phyloP scores from a whole-genome alignment of 331 rosid genomes.

The Pyrus hybrid region DNA sequence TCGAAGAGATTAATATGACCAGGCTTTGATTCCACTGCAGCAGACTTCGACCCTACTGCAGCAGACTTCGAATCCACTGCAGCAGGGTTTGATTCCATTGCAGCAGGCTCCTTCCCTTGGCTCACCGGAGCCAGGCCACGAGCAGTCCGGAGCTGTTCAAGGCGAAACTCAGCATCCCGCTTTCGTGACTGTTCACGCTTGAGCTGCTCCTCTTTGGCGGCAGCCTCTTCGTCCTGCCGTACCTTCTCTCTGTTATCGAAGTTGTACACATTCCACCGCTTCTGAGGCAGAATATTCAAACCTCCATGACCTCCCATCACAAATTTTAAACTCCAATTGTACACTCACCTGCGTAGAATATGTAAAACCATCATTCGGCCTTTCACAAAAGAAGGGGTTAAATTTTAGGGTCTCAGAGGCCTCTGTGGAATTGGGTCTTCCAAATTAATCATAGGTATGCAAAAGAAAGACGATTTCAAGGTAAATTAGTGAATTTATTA shows the following conservation, averaged over 20 bases:
- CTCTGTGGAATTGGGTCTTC: neutral
- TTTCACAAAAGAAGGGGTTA: too few species aligned
- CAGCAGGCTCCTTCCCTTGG: conserved; percentile 8
- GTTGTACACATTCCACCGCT: conserved; percentile 93
- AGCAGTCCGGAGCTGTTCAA: conserved; percentile 63
- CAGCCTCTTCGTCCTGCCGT: conserved; percentile 73
- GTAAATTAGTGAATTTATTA: neutral
- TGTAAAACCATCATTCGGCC: neutral
- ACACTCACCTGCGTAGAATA: conserved; percentile 7
- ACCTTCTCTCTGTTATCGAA: conserved; percentile 89
- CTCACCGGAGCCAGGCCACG: conserved; percentile 52
- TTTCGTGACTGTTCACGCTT: conserved; percentile 65
- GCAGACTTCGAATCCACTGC: conserved; percentile 21
- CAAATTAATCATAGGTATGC: neutral
- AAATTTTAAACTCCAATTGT: neutral
- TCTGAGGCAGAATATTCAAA: conserved; percentile 89
- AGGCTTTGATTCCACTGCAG: conserved; percentile 27
- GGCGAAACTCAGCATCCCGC: conserved; percentile 72
- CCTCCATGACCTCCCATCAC: conserved; percentile 93
- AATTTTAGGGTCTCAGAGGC: neutral
- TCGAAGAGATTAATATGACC: conserved; percentile 80
- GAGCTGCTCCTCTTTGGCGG: conserved; percentile 85
- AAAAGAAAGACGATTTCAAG: neutral
- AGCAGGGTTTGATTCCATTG: conserved; percentile 4
- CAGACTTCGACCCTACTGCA: conserved; percentile 20